Evolutionary conservation across 108 stramenopile genomes (phyloP).

Genomic region (Asterionellopsis glacialis): DNA sequence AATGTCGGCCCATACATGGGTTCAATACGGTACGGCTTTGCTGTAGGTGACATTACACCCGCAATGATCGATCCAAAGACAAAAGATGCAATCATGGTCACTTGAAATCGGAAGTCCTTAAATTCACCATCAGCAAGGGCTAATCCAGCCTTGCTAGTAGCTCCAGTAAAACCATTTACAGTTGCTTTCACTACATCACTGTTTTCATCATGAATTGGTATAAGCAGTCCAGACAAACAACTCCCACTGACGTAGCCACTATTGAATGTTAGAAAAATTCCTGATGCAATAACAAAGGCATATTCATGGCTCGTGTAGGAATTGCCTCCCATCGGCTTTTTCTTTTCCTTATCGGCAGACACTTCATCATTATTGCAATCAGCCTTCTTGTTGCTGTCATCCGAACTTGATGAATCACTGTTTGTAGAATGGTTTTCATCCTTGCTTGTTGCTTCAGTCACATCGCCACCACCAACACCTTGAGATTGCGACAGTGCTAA

Average conservation of each 20-base stretch:
- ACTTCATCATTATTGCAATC: too few relatives aligned
- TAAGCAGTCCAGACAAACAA: conserved; percentile 36
- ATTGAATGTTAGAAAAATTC: conserved; percentile 37
- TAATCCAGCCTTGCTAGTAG: conserved; percentile 20
- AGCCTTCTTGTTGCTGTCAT: too few relatives aligned
- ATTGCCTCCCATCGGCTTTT: too few relatives aligned
- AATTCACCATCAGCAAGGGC: conserved; percentile 13
- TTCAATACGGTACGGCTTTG: conserved; percentile 14
- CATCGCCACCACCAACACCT: too few relatives aligned
- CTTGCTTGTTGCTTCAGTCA: too few relatives aligned
- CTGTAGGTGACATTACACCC: conserved; percentile 35
- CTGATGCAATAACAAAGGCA: conserved; percentile 14
- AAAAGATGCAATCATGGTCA: conserved; percentile 31
- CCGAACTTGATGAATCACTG: too few relatives aligned
- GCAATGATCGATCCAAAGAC: conserved; percentile 31
- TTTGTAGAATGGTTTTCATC: too few relatives aligned
- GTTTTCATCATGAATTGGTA: background rate
- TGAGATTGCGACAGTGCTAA: too few relatives aligned
- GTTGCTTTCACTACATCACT: background rate
- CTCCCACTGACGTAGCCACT: conserved; percentile 58
- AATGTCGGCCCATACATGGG: conserved; percentile 4
- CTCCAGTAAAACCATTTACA: conserved; percentile 29
- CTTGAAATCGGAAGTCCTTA: conserved; percentile 15
- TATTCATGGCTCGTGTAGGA: too few relatives aligned
- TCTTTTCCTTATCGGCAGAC: too few relatives aligned